A percentile compares a stretch with the other conserved stretches of the same genome.
Conservation (phyloP, 225 moss, liverwort and hornwort genomes). For the Straminergon stramineum region DNA sequence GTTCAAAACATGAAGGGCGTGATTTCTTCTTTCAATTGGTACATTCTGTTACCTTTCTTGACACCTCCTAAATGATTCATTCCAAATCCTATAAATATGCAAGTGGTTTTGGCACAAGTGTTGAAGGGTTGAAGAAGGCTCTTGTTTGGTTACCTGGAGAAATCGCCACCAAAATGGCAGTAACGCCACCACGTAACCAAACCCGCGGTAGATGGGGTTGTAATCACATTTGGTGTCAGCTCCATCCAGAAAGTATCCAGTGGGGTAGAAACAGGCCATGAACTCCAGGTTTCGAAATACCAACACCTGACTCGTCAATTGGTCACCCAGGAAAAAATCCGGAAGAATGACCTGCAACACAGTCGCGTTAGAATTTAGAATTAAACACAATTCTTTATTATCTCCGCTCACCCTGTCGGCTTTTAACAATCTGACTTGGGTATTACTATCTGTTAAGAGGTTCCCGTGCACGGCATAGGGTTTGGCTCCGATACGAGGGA, state of each 20-base stretch:
- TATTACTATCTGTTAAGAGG: neutral
- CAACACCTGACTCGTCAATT: slow-evolving; percentile 70
- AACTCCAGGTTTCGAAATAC: slow-evolving; percentile 49
- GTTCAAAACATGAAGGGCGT: neutral
- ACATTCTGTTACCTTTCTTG: neutral
- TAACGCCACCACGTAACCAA: slow-evolving; percentile 55
- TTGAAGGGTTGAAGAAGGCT: neutral
- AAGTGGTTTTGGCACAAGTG: too few relatives aligned
- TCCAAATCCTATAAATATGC: neutral
- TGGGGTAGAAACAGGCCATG: slow-evolving; percentile 58
- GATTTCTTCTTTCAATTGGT: too few relatives aligned
- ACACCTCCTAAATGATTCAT: too few relatives aligned
- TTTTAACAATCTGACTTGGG: neutral
- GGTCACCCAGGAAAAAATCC: slow-evolving; percentile 72
- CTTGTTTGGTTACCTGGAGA: slow-evolving; percentile 40
- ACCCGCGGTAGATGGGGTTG: slow-evolving; percentile 14
- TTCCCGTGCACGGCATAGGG: neutral
- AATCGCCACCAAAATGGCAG: slow-evolving; percentile 80
- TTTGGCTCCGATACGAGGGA: neutral
- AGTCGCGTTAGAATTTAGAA: neutral
- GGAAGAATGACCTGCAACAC: slow-evolving; percentile 53
- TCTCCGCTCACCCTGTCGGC: neutral
- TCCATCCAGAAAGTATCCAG: slow-evolving; percentile 37
- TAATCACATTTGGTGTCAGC: slow-evolving; percentile 13
- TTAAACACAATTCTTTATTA: neutral